phyloP scores from a whole-genome alignment of 208 protist species.

The Leishmania major region DNA sequence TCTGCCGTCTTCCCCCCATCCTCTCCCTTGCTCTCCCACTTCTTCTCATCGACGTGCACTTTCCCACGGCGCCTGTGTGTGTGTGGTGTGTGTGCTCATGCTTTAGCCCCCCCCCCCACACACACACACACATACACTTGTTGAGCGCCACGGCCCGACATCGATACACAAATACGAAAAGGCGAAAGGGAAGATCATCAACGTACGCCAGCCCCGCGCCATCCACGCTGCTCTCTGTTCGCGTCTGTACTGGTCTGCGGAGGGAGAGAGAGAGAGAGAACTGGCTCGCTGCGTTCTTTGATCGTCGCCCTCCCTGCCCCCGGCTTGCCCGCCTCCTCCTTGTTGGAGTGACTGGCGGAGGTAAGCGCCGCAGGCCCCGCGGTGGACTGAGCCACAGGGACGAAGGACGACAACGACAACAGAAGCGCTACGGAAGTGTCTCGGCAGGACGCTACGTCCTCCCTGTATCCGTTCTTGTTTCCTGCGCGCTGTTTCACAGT shows the following conservation, averaged over 20 bases:
- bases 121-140: too few relatives aligned
- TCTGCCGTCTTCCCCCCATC: neutral
- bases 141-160: neutral
- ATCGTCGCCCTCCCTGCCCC: neutral
- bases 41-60: neutral
- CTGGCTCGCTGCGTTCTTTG: neutral
- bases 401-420: neutral
- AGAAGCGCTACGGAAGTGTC: neutral
- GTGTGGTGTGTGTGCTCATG: neutral
- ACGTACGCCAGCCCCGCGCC: neutral
- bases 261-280: too few relatives aligned
- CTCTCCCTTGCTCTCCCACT: neutral
- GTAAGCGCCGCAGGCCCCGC: neutral
- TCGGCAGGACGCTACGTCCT: neutral
- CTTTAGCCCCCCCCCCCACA: too few relatives aligned
- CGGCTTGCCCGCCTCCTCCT: neutral
- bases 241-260: neutral
- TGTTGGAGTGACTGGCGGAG: neutral
- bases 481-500: neutral
- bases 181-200: neutral
- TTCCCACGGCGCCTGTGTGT: neutral
- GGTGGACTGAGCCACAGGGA: neutral
- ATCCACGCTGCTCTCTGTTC: neutral
- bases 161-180: neutral
- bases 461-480: neutral